phyloP scores from a whole-genome alignment of 441 rosid species.

The Gossypium trilobum region DNA sequence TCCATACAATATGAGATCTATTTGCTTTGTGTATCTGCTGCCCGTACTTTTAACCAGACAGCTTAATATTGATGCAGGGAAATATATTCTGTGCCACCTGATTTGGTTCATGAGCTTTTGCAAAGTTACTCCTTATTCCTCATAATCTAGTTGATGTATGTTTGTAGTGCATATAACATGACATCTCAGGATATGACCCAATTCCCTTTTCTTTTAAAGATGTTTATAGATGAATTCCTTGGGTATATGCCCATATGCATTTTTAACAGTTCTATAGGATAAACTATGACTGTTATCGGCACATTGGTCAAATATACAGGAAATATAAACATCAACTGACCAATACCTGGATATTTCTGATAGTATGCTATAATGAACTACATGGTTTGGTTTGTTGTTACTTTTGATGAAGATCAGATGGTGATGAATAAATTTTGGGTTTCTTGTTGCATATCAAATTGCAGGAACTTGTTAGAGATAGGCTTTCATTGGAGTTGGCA shows the following conservation, averaged over 20 bases:
- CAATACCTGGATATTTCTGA: neutral
- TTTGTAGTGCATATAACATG: neutral
- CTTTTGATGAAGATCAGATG: neutral
- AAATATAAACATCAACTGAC: neutral
- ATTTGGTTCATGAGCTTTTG: neutral
- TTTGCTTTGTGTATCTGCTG: neutral
- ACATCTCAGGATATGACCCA: neutral
- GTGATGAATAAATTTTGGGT: neutral
- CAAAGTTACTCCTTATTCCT: neutral
- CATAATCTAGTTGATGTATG: neutral
- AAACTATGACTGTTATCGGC: neutral
- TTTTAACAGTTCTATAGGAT: neutral
- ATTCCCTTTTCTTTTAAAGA: neutral
- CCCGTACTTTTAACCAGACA: neutral
- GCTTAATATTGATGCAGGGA: neutral
- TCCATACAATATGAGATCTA: neutral
- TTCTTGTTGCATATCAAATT: conserved; percentile 15
- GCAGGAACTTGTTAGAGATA: conserved; percentile 73
- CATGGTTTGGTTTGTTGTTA: conserved; percentile 3
- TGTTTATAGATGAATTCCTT: neutral
- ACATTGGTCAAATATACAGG: neutral
- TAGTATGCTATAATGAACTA: neutral
- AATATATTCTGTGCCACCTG: neutral
- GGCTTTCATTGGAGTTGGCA: conserved; percentile 54
- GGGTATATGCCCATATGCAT: neutral